phyloP scores from a whole-genome alignment of 2,329 filamentous ascomycete genomes.

The Aspergillus arachidicola region DNA sequence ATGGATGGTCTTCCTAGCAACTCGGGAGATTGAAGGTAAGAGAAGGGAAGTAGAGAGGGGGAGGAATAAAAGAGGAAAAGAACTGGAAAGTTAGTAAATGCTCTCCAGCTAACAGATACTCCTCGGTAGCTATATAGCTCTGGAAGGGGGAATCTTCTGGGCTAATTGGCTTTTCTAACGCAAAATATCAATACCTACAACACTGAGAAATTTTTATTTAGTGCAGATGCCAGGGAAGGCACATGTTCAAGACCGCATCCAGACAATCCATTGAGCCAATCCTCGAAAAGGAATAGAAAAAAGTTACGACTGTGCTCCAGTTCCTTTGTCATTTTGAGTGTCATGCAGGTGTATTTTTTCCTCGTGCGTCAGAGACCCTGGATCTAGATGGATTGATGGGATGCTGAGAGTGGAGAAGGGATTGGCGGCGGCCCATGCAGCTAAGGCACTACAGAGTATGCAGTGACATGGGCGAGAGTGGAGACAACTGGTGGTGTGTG shows the following conservation, averaged over 20 bases:
- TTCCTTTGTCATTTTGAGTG: conserved; percentile 43
- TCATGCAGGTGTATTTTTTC: conserved; percentile 46
- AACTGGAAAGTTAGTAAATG: conserved; percentile 29
- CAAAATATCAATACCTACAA: conserved; percentile 20
- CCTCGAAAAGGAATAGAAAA: conserved; percentile 24
- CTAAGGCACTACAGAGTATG: conserved; percentile 16
- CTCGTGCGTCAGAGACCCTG: conserved; percentile 46
- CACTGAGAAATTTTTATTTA: conserved; percentile 25
- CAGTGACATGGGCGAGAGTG: conserved; percentile 32
- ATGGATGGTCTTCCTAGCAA: not conserved
- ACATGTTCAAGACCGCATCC: conserved; percentile 26
- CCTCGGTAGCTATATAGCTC: conserved; percentile 11
- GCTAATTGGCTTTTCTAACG: conserved; percentile 19
- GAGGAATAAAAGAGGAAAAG: conserved; percentile 21
- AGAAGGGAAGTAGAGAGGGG: conserved; percentile 16
- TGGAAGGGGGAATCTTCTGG: conserved; percentile 16
- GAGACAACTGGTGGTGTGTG: conserved; percentile 20
- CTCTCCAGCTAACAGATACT: conserved; percentile 16
- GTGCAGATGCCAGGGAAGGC: conserved; percentile 23
- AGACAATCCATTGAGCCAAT: conserved; percentile 25
- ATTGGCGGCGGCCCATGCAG: conserved; percentile 41
- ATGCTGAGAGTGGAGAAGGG: conserved; percentile 32
- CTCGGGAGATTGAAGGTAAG: conserved; percentile 1
- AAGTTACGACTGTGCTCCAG: conserved; percentile 26
- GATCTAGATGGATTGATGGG: conserved; percentile 42